phyloP scores from a whole-genome alignment of 2,329 filamentous ascomycete genomes.

The Harringtonia aguacate region DNA sequence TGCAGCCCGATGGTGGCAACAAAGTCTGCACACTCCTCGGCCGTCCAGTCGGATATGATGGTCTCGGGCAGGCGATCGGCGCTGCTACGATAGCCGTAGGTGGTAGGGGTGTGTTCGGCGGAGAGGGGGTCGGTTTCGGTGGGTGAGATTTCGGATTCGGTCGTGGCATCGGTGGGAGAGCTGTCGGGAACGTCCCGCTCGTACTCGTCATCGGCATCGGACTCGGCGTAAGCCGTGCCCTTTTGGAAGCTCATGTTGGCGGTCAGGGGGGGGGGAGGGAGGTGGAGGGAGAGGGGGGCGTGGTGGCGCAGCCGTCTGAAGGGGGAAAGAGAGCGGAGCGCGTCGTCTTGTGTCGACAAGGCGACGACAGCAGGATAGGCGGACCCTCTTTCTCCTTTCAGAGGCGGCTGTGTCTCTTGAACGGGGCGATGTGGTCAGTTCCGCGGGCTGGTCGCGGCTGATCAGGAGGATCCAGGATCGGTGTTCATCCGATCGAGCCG shows the following conservation, averaged over 20 bases:
- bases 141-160: constrained; percentile 57
- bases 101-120: constrained; percentile 69
- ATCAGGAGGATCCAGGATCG: too few relatives aligned
- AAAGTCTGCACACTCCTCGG: constrained; percentile 85
- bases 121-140: constrained; percentile 63
- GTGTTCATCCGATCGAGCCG: too few relatives aligned
- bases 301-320: too few relatives aligned
- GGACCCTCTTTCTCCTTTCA: too few relatives aligned
- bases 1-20: constrained; percentile 66
- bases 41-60: constrained; percentile 69
- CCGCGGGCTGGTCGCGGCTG: too few relatives aligned
- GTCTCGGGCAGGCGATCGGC: constrained; percentile 61
- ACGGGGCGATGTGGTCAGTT: too few relatives aligned
- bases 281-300: not conserved
- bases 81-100: constrained; percentile 56
- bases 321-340: not conserved
- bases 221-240: constrained; percentile 65
- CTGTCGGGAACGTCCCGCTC: constrained; percentile 60
- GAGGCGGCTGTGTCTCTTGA: too few relatives aligned
- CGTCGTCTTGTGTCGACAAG: too few relatives aligned
- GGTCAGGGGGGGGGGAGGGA: not conserved
- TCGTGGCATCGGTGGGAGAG: constrained; percentile 49
- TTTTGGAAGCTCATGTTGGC: constrained; percentile 48
- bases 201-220: constrained; percentile 75
- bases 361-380: too few relatives aligned